Evolutionary conservation across 2,329 filamentous ascomycete genomes (phyloP).

Genomic region (Botrytis paeoniae): DNA sequence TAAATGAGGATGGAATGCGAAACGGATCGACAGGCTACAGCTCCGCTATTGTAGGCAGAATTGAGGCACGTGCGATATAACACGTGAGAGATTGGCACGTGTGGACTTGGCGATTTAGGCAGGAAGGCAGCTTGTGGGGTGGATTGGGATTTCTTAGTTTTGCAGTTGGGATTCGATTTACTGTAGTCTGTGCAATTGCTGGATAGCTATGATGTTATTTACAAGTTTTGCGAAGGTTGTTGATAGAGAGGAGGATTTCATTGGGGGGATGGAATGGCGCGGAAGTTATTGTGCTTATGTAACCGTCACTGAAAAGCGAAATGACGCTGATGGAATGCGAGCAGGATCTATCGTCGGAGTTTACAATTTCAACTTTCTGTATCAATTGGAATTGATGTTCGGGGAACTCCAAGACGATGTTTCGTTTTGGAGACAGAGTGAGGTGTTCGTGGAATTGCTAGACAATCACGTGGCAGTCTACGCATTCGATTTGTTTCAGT

Average conservation of each 20-base stretch:
- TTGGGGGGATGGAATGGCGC: background rate
- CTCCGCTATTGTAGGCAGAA: background rate
- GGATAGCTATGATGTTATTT: background rate
- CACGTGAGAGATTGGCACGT: background rate
- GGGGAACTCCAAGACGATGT: background rate
- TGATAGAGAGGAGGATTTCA: background rate
- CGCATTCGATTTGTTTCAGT: background rate
- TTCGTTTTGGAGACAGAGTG: background rate
- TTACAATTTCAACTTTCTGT: background rate
- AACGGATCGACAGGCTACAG: background rate
- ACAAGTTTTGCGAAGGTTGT: background rate
- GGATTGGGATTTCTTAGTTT: background rate
- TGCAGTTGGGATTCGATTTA: background rate
- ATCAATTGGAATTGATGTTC: background rate
- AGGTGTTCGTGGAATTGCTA: background rate
- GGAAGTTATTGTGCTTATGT: background rate
- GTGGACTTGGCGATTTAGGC: background rate
- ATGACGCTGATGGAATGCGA: background rate
- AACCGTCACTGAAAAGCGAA: background rate
- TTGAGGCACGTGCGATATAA: background rate
- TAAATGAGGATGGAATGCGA: background rate
- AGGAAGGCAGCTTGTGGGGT: background rate
- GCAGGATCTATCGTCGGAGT: no score
- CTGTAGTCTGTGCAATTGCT: background rate
- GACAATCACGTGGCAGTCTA: background rate